phyloP scores from a whole-genome alignment of 805 yeast genomes.

The Candida xyloterini region DNA sequence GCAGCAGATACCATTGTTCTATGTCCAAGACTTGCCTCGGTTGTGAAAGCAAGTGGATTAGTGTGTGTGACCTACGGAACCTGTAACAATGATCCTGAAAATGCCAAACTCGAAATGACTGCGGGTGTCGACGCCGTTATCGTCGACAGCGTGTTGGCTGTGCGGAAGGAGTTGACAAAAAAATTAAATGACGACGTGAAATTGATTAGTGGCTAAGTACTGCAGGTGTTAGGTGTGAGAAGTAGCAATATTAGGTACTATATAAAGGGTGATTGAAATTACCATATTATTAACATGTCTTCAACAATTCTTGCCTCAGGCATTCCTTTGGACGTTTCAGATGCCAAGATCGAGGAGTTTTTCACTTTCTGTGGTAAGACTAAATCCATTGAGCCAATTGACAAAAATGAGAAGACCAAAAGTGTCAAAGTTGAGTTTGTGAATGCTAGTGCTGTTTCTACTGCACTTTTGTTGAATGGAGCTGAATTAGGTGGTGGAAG shows the following conservation, averaged over 20 bases:
- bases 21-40: conserved; percentile 86
- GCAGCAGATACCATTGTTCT: conserved; percentile 84
- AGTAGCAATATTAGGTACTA: neutral
- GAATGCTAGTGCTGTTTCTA: conserved; percentile 58
- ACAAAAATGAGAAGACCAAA: conserved; percentile 34
- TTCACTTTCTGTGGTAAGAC: conserved; percentile 73
- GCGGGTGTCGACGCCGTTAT: conserved; percentile 99
- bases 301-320: conserved; percentile 52
- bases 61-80: conserved; percentile 93
- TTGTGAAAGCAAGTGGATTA: conserved; percentile 86
- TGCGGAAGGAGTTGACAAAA: conserved; percentile 69
- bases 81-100: conserved; percentile 78
- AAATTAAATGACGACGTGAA: conserved; percentile 15
- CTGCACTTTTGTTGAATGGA: conserved; percentile 68
- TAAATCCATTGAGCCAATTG: conserved; percentile 32
- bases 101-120: conserved; percentile 79
- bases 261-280: neutral
- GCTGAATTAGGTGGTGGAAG: conserved; percentile 65
- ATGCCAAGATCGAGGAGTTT: conserved; percentile 57
- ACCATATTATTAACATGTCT: conserved; percentile 21
- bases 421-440: conserved; percentile 52
- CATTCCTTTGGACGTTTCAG: conserved; percentile 48
- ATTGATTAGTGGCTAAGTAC: conserved; percentile 7
- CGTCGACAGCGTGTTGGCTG: conserved; percentile 91
- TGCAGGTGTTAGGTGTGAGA: conserved; percentile 8